phyloP scores from a whole-genome alignment of 495 filamentous ascomycete genomes.

The Physcia stellaris region DNA sequence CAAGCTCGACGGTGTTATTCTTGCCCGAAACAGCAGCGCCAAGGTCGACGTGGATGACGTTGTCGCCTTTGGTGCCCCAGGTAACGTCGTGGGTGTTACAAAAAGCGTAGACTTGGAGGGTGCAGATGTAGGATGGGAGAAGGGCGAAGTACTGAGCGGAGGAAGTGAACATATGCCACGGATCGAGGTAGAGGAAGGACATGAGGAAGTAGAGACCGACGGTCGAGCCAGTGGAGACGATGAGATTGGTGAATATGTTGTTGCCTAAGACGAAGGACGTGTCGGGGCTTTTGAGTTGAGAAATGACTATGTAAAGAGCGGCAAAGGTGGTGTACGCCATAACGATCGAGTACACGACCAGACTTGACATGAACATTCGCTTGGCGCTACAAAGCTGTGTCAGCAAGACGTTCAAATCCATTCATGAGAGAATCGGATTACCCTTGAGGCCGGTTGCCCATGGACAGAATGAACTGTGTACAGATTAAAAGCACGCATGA shows the following conservation, averaged over 20 bases:
- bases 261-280: conserved; percentile 50
- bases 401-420: conserved; percentile 6
- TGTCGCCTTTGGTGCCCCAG: conserved; percentile 99
- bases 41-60: conserved; percentile 80
- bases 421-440: conserved; percentile 18
- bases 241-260: conserved; percentile 87
- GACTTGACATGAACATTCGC: conserved; percentile 74
- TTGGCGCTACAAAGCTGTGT: conserved; percentile 41
- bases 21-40: conserved; percentile 64
- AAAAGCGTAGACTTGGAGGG: conserved; percentile 94
- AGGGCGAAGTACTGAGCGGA: conserved; percentile 89
- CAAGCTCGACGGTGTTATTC: conserved; percentile 66
- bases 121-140: conserved; percentile 89
- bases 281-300: conserved; percentile 49
- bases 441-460: conserved; percentile 96
- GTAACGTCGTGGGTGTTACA: conserved; percentile 99
- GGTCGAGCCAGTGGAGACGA: conserved; percentile 78
- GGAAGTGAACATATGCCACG: conserved; percentile 98
- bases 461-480: conserved; percentile 93
- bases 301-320: conserved; percentile 69
- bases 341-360: conserved; percentile 80
- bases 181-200: conserved; percentile 90
- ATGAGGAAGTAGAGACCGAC: conserved; percentile 93
- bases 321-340: conserved; percentile 95
- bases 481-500: conserved; percentile 74